Conservation (phyloP, 805 yeast species). For the Ogataea thermomethanolica region DNA sequence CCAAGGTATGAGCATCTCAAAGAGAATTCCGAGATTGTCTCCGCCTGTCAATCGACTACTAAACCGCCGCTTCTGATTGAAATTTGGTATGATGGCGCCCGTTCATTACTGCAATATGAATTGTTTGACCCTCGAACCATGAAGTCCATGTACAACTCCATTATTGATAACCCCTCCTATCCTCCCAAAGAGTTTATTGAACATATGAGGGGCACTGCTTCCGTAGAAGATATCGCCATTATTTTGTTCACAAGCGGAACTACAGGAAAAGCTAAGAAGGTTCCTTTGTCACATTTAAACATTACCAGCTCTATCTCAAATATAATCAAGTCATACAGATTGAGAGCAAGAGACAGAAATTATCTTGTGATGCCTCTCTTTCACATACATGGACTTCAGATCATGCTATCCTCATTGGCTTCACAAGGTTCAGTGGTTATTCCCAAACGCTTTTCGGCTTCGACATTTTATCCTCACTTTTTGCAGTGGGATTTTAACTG, state of each 20-base stretch:
- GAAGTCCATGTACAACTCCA: slow-evolving; percentile 19
- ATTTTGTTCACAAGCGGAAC: slow-evolving; percentile 74
- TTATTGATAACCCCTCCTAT: slow-evolving; percentile 14
- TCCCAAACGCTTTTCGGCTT: slow-evolving; percentile 61
- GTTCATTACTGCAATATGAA: slow-evolving; percentile 42
- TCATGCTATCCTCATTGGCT: slow-evolving; percentile 55
- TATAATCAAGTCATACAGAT: slow-evolving; percentile 54
- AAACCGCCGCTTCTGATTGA: slow-evolving; percentile 56
- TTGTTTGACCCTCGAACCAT: slow-evolving; percentile 16
- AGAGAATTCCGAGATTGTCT: slow-evolving; percentile 29
- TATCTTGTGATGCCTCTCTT: slow-evolving; percentile 74
- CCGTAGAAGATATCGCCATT: slow-evolving; percentile 51
- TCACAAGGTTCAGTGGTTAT: slow-evolving; percentile 60
- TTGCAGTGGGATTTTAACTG: slow-evolving; percentile 50
- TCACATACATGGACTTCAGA: slow-evolving; percentile 76
- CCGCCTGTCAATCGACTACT: slow-evolving; percentile 27
- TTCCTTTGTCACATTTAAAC: slow-evolving; percentile 64
- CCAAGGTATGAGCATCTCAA: slow-evolving; percentile 45
- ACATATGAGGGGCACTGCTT: slow-evolving; percentile 14
- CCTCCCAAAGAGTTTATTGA: slow-evolving; percentile 12
- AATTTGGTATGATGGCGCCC: slow-evolving; percentile 41
- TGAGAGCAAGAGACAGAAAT: slow-evolving; percentile 47
- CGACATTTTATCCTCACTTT: slow-evolving; percentile 58
- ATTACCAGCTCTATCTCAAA: slow-evolving; percentile 57
- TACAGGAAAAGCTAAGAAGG: slow-evolving; percentile 74